Evolutionary conservation across 805 yeast genomes (phyloP), one percentile per base, ranked within the genome.

Genomic region (Candida morakotiae): DNA sequence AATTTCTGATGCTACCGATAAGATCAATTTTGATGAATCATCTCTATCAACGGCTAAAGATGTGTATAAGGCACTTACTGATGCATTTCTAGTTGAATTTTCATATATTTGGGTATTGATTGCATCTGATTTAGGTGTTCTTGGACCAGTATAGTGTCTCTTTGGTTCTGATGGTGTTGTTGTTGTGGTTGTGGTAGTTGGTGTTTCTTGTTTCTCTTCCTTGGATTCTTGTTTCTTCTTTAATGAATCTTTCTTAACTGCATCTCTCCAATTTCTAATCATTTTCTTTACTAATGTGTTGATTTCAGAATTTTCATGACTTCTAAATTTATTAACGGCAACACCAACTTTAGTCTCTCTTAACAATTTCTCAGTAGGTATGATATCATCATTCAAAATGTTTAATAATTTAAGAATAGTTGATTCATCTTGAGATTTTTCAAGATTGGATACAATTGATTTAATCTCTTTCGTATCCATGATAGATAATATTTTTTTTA

Each of bases 311-410:
- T 84, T 86, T 21, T 62, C 53, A 32, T 80, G 78, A 7, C 85
- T 64, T 46, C 95, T 78, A 52, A 84, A 78, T 60, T 87, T 88
- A 65, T 93, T 93, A 28, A 93, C 97, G 7, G 89, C 91, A 13
- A 93, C 91, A 46, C 98, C 98, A n/a, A 93, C 91, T 59, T 87
- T 88, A 7, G 98, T 93, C 53, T 91, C 95, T 52, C 97, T 75
- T 35, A 91, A 69, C 24, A 91, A 68, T 55, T 80, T 77, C 55
- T 91, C 98, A 1, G 94, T 81, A 8, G 98, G 96, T 48, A 70
- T 68, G 36, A 87, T 85, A 9, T 85, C 86, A 39, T 72, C 76
- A 47, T 83, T 79, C 43, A 91, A 65, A 17, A 74, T 68, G 29
- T 69, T 73, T 46, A 91, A 64, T 13, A 89, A 73, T 54, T 81